Evolutionary conservation across 208 protist species (phyloP), one percentile per base, ranked within the genome.

Genomic region (Naegleria lovaniensis): DNA sequence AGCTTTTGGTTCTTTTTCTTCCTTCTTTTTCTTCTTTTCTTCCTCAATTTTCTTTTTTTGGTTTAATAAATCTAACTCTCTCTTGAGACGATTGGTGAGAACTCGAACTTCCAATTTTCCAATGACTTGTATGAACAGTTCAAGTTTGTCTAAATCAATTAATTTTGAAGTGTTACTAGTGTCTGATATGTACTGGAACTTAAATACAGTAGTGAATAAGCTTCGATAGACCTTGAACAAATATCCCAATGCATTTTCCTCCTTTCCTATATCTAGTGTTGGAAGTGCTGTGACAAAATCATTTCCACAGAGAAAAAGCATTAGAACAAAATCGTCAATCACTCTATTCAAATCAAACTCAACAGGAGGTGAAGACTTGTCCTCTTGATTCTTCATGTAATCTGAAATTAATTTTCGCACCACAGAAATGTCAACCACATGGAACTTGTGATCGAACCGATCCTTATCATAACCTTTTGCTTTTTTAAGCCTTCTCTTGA

Each of bases 381-480:
- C 19, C 19, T 83, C 19, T 85, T 85, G 36, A 48, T 48, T 48
- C 94, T 89, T 29, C 55, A 85, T 96, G 97, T 94, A 90, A 91
- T 86, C 90, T 88, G 96, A 92, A 39, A 99, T 93, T 93, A 99
- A 99, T 90, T 99, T 97, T 67, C 98, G 95, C 59, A 99, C 93
- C n/a, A 99, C 89, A 93, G 94, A 95, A 79, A 99, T 94, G 92
- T 98, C 89, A 1, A 94, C 9, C 76, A 95, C 79, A 38, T 95
- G 93, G 51, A 95, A 95, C 89, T 38, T 41, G 19, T 51, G 33
- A 29, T 87, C 40, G 11, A 51, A 40, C 13, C 75, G 19, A 15
- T 83, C 33, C 33, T n/a, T 40, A 15, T 83, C 75, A 83, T 36
- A 16, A 38, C 9, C 15, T 39, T 19, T 85, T 25, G 13, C 7